phyloP scores from a whole-genome alignment of 1,284 basidiomycete genomes.

The Psilocybe mexicana region DNA sequence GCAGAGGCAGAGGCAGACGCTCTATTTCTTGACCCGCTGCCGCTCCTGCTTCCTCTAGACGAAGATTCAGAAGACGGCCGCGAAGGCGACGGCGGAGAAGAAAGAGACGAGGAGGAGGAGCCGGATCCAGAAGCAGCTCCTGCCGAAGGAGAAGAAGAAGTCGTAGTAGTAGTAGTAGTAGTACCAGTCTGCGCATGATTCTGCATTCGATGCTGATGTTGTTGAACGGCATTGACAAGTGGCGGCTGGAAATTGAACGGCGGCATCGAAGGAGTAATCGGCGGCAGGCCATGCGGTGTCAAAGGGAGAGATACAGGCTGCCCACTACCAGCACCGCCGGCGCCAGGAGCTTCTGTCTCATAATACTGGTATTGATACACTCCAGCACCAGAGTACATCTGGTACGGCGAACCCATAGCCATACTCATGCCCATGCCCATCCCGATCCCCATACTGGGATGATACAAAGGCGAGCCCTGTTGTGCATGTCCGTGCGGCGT shows the following conservation, averaged over 20 bases:
- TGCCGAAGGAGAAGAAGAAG: neutral
- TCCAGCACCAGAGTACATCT: constrained; percentile 11
- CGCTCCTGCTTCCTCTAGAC: neutral
- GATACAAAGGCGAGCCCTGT: neutral
- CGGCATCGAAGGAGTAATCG: constrained; percentile 80
- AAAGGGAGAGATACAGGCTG: constrained; percentile 28
- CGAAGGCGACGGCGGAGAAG: neutral
- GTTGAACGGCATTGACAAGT: neutral
- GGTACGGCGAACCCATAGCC: constrained; percentile 23
- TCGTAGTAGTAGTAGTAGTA: neutral
- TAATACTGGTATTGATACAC: constrained; percentile 21
- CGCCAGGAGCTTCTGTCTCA: no score
- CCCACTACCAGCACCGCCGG: no score
- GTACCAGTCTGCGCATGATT: neutral
- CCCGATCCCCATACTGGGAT: neutral
- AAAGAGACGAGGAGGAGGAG: neutral
- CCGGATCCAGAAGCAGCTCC: neutral
- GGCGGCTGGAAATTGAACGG: constrained; percentile 67
- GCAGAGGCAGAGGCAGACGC: no score
- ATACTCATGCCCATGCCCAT: constrained; percentile 2
- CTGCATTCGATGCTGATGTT: constrained; percentile 10
- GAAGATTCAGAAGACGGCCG: neutral
- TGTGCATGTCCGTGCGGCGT: neutral
- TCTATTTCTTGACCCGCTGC: no score
- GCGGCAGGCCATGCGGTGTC: constrained; percentile 71